A percentile compares a stretch with the other conserved stretches of the same genome.
Conservation (phyloP, 768 basidiomycete species). For the Rhodosporidiobolus odoratus region DNA sequence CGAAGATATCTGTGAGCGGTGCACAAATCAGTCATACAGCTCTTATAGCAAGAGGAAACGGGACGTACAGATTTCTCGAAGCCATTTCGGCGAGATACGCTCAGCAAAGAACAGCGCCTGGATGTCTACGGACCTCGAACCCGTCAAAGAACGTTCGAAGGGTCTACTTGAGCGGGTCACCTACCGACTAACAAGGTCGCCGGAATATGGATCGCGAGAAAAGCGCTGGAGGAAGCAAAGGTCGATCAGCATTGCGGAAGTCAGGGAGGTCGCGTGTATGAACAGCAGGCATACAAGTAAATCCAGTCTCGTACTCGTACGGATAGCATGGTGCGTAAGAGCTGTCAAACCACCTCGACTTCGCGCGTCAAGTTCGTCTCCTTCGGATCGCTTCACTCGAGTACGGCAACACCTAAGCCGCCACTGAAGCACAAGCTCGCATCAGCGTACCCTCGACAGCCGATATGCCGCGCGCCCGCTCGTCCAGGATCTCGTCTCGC, state of each 20-base stretch:
- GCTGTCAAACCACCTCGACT: too few relatives aligned
- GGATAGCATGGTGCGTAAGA: not conserved
- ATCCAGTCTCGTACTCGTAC: constrained; percentile 17
- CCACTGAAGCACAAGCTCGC: too few relatives aligned
- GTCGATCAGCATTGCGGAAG: not conserved
- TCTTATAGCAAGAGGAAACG: too few relatives aligned
- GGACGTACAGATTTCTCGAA: constrained; percentile 45
- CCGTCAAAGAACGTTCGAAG: not conserved
- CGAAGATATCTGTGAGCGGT: constrained; percentile 8
- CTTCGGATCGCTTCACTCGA: not conserved
- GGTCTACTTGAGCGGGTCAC: not conserved
- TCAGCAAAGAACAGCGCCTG: constrained; percentile 56
- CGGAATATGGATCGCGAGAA: constrained; percentile 56
- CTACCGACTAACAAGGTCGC: constrained; percentile 60
- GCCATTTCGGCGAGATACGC: constrained; percentile 52
- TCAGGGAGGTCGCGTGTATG: not conserved
- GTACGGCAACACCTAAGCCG: not conserved
- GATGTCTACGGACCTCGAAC: constrained; percentile 47
- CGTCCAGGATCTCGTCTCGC: not conserved
- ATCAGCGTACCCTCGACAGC: not conserved
- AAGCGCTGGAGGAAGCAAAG: constrained; percentile 7
- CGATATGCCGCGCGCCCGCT: not conserved
- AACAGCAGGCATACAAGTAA: constrained; percentile 11
- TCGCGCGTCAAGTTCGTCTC: too few relatives aligned
- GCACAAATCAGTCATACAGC: not conserved